Base-by-base conservation (phyloP, 2,329 filamentous ascomycete species). In the Microcyclospora tardicrescens region DNA sequence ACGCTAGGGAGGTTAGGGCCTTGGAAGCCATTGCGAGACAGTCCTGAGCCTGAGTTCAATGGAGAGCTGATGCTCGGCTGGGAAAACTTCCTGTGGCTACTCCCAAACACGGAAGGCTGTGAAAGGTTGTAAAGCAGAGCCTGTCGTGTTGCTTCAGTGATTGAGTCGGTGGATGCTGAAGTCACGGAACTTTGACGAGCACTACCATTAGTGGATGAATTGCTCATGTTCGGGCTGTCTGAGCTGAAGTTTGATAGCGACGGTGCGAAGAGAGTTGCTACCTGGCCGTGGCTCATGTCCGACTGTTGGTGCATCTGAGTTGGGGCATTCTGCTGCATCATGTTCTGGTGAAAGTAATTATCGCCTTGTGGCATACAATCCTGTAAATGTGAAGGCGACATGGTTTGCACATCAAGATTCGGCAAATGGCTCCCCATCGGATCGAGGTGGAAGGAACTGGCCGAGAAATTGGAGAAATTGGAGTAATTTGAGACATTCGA, bases 341-440 rank as follows among this genome's bases (percentile, higher is more conserved):
- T 32, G 30, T n/a, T 81, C 19, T 83, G 82, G 46, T 84, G 80
- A 56, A 93, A 84, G 59, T 81, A 84, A 49, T 77, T 72, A 58
- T 91, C 83, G 59, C 61, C 58, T 49, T 75, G 75, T 49, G 76
- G 71, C 54, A 74, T 77, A 61, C 84, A 81, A 52, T 79, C 75
- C 56, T 76, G 68, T 33, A 82, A 61, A 46, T 80, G 80, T 58
- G 86, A 83, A 35, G 85, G 83, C 43, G 85, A 89, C 42, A 89
- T 67, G 10, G 81, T 82, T 45, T 76, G 77, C 49, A 82, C 68
- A 53, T 86, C 76, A 57, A 77, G 54, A 47, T 91, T 84, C 42
- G 82, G 79, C 57, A 93, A 86, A 28, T 82, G 77, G 32, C 77
- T 71, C 46, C 75, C 73, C 55, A 77, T 76, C 46, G 85, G 71